Conservation (phyloP, 805 yeast species). For the Barnettozyma botsteinii region DNA sequence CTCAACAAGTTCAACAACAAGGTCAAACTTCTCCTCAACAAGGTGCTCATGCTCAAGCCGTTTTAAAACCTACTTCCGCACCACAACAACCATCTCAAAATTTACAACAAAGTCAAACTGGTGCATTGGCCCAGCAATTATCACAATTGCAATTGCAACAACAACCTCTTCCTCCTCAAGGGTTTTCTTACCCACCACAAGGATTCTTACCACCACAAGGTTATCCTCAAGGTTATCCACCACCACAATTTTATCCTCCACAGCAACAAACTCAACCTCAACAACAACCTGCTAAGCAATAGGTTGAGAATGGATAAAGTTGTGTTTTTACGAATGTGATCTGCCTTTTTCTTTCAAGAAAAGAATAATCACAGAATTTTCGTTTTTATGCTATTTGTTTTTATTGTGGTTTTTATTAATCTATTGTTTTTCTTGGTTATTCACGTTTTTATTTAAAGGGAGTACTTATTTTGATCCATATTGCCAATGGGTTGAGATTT, state of each 20-base stretch:
- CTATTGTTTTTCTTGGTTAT: neutral
- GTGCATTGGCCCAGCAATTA: slow-evolving; percentile 11
- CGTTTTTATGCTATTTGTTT: neutral
- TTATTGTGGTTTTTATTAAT: neutral
- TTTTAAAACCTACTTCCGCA: slow-evolving; percentile 9
- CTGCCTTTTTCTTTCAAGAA: too few species aligned
- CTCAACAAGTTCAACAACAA: slow-evolving; percentile 15
- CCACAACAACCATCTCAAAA: slow-evolving; percentile 17
- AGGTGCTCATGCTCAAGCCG: slow-evolving; percentile 15
- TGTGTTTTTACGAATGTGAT: too few species aligned
- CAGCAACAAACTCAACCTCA: slow-evolving; percentile 4
- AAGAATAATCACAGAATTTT: too few species aligned
- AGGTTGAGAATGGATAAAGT: neutral
- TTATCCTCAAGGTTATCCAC: slow-evolving; percentile 10
- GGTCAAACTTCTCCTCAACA: slow-evolving; percentile 19
- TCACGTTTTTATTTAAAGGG: neutral
- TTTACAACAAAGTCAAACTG: slow-evolving; percentile 12
- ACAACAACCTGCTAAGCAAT: slow-evolving; percentile 13
- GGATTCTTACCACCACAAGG: slow-evolving; percentile 17
- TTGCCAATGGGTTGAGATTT: slow-evolving; percentile 2
- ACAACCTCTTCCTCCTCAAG: slow-evolving; percentile 20
- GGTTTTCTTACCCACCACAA: slow-evolving; percentile 14
- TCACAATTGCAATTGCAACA: slow-evolving; percentile 16
- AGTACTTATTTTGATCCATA: slow-evolving; percentile 12
- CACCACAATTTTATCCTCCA: slow-evolving; percentile 5